phyloP scores from a whole-genome alignment of 2,329 filamentous ascomycete species.

The Dactylellina sp. region DNA sequence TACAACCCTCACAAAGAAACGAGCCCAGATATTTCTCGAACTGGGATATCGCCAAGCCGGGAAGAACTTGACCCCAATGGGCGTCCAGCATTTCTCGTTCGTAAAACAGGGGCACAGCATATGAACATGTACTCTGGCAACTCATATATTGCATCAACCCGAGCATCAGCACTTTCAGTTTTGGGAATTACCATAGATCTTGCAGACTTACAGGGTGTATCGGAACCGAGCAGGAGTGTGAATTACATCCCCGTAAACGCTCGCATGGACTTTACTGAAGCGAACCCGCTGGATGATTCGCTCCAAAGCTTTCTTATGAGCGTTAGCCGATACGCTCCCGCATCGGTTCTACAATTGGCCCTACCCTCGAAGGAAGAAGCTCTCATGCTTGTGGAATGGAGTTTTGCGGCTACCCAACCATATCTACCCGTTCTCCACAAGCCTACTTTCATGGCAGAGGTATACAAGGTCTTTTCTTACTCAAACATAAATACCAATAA shows the following conservation, averaged over 20 bases:
- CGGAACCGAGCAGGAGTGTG: constrained; percentile 71
- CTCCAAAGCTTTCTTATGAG: constrained; percentile 77
- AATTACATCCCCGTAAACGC: constrained; percentile 66
- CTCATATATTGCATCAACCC: constrained; percentile 77
- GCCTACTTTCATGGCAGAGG: constrained; percentile 76
- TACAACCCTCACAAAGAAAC: constrained; percentile 29
- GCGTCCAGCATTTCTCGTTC: constrained; percentile 58
- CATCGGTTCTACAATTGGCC: constrained; percentile 68
- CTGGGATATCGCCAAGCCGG: constrained; percentile 16
- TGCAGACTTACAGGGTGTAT: constrained; percentile 68
- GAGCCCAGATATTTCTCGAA: background rate
- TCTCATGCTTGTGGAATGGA: constrained; percentile 78
- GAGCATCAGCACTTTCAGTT: constrained; percentile 80
- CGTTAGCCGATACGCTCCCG: constrained; percentile 71
- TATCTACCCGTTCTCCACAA: constrained; percentile 83
- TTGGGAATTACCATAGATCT: constrained; percentile 84
- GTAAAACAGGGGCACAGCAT: constrained; percentile 58
- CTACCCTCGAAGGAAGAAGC: constrained; percentile 75
- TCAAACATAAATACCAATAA: constrained; percentile 57
- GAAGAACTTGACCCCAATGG: constrained; percentile 29
- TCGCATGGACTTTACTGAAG: constrained; percentile 64
- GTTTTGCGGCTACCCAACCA: constrained; percentile 77
- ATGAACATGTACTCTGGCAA: constrained; percentile 69
- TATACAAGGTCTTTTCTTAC: too few species aligned
- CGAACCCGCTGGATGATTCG: constrained; percentile 67